Base-by-base conservation (phyloP, 495 filamentous ascomycete genomes). In the Annulohypoxylon moriforme region DNA sequence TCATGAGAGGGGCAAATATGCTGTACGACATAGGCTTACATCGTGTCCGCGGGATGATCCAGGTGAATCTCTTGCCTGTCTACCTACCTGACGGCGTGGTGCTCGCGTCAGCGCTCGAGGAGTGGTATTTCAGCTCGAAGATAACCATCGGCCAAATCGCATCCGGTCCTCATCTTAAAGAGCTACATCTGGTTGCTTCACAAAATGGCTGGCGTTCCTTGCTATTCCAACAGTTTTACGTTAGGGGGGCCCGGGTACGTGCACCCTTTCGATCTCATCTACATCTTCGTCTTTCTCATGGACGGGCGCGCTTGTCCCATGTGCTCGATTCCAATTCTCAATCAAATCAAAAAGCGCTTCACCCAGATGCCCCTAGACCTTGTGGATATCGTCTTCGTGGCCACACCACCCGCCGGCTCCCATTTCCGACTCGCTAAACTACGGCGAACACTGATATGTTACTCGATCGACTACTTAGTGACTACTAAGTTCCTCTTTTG, bases 211-310 rank as follows among this genome's bases (percentile, higher is more conserved):
- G 9, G 0, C 18, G n/a, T n/a, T n/a, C n/a, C n/a, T n/a, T n/a
- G n/a, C n/a, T n/a, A n/a, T 14, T 13, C 13, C 13, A 33, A 1
- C 36, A 22, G 13, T 18, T 18, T 31, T 8, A 16, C 38, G 11
- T 33, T 18, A 24, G 1, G 1, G 24, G 11, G 16, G n/a, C 11
- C 7, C 20, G n/a, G 49, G 14, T 34, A 8, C 14, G 10, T 0
- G 14, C 20, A 2, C 16, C 16, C n/a, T 1, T 9, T 6, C 8
- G 14, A 13, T 11, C 10, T 34, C 1, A 20, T 55, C 29, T 20
- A 11, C 6, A 22, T 34, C 5, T 66, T 66, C 40, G 38, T 66
- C 14, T 20, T 29, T 3, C 14, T 58, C 1, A 66, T 66, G 63
- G 53, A 58, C 14, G n/a, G 63, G 7, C 0, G 0, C 29, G 16